Evolutionary conservation across 129 eudicot species (phyloP).

Genomic region (Lonicera japonica): DNA sequence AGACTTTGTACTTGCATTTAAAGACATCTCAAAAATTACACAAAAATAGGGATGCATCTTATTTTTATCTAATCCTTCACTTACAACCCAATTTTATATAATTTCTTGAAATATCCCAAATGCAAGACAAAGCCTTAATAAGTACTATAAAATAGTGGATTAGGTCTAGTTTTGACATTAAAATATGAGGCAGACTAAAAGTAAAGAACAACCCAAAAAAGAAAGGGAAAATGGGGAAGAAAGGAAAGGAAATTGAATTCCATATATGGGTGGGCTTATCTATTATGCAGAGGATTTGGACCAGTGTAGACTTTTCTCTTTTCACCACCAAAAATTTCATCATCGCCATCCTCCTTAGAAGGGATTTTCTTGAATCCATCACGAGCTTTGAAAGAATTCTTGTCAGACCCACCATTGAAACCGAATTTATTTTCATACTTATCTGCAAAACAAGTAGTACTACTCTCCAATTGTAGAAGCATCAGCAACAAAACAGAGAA

Average conservation of each 20-base stretch:
- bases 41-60: too few species aligned
- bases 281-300: constrained; percentile 60
- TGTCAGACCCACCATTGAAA: constrained; percentile 4
- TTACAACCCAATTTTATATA: too few species aligned
- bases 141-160: too few species aligned
- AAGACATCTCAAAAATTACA: too few species aligned
- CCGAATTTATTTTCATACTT: constrained; percentile 10
- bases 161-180: too few species aligned
- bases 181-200: too few species aligned
- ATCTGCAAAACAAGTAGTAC: constrained; percentile 19
- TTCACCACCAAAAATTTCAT: constrained; percentile 37
- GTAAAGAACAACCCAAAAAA: neutral
- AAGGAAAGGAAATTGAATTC: constrained; percentile 5
- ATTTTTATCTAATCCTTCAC: too few species aligned
- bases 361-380: neutral
- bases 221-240: neutral
- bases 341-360: constrained; percentile 6
- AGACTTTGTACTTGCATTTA: too few species aligned
- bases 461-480: constrained; percentile 14
- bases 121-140: too few species aligned
- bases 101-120: too few species aligned
- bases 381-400: constrained; percentile 4
- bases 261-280: constrained; percentile 20
- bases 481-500: constrained; percentile 27
- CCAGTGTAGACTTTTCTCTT: constrained; percentile 55